Evolutionary conservation across 768 basidiomycete genomes (phyloP), one percentile per base, ranked within the genome.

Genomic region (Tephrocybe sp.): DNA sequence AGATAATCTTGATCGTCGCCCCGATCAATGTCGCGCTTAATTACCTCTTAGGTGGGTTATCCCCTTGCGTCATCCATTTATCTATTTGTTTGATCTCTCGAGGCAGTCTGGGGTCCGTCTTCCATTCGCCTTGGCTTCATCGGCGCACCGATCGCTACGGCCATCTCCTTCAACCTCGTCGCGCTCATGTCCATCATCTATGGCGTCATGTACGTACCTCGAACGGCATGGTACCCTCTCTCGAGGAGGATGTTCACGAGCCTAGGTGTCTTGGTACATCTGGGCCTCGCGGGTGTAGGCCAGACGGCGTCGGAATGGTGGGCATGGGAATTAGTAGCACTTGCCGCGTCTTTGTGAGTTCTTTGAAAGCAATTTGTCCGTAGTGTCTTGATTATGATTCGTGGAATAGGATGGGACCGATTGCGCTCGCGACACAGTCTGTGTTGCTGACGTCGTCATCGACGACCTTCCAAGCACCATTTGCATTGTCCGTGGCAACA

Each of bases 241-340:
- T 77, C 77, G 0, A 66, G 75, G 37, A 74, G 82, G 7, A 80
- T 81, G 58, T 88, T 93, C 64, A 81, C 78, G 2, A 77, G 75
- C 47, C 75, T 93, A 16, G 82, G 86, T 1, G 67, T 88, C 7
- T 65, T 98, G 34, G 73, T 86, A 5, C 82, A 79, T 35, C 75
- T 98, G 0, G 92, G 95, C 0, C 59, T 95, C 4, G 89, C 89
- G 9, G 94, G 96, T 9, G 82, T 92, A 77, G 84, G 84, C 0
- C 92, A 93, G 65, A 86, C 82, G 3, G 91, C 90, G 1, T 84
- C 83, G 3, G 96, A 97, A 67, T 98, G 95, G 96, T 98, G 95
- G 93, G 86, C 88, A 30, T 96, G 96, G 96, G 94, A 97, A 67
- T 77, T 92, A 5, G 68, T 89, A 26, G 86, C 84, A 19, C 70